Percentiles rank a stretch among this genome's conserved stretches.
phyloP scores from a whole-genome alignment of 208 protist species.

The Perkinsela sp. region DNA sequence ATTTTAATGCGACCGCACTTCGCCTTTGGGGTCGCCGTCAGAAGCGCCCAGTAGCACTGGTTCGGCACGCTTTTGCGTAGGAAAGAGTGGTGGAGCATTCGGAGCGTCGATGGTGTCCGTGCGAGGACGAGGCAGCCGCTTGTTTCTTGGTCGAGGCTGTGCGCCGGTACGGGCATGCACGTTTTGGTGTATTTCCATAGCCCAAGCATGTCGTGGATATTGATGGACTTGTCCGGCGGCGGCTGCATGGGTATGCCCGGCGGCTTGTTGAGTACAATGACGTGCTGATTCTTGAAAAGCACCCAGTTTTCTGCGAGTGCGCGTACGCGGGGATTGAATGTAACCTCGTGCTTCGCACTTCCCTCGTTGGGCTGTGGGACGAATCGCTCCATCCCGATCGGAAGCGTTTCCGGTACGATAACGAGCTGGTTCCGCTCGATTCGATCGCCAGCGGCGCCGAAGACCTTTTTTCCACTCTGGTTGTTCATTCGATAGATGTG shows the following conservation, averaged over 20 bases:
- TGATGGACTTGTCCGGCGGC: slow-evolving; percentile 27
- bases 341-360: background rate
- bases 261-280: slow-evolving; percentile 73
- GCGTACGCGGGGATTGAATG: slow-evolving; percentile 5
- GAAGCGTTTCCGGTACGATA: background rate
- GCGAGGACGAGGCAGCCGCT: slow-evolving; percentile 64
- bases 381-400: background rate
- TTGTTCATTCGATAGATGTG: slow-evolving; percentile 30
- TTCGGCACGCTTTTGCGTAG: slow-evolving; percentile 57
- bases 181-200: slow-evolving; percentile 57
- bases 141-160: slow-evolving; percentile 59
- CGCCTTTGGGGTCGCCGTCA: slow-evolving; percentile 40
- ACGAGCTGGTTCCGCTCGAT: background rate
- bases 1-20: slow-evolving; percentile 62
- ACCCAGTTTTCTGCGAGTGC: slow-evolving; percentile 62
- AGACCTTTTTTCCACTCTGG: background rate
- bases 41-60: slow-evolving; percentile 67
- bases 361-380: background rate
- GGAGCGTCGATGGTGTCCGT: slow-evolving; percentile 27
- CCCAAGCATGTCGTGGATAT: slow-evolving; percentile 43
- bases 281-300: slow-evolving; percentile 71
- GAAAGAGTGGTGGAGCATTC: slow-evolving; percentile 58
- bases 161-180: slow-evolving; percentile 33
- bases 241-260: slow-evolving; percentile 34
- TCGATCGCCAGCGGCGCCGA: background rate